A percentile compares a stretch with the other conserved stretches of the same genome.
Conservation (phyloP, 1,284 basidiomycete genomes). For the Cutaneotrichosporon cyanovorans region DNA sequence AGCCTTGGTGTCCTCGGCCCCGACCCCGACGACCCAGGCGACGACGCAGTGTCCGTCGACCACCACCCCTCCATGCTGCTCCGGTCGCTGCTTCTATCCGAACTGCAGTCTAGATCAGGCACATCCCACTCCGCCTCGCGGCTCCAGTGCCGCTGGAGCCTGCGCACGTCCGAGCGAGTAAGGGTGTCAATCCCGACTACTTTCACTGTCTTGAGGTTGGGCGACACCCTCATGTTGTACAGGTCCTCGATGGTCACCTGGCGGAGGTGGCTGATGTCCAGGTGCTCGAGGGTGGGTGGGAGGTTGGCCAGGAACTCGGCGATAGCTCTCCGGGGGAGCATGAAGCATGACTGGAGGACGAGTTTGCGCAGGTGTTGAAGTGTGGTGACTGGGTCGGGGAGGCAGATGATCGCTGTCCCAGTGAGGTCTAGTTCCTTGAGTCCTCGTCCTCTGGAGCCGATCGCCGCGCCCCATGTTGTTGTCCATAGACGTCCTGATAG, state of each 20-base stretch:
- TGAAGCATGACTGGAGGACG: slow-evolving; percentile 23
- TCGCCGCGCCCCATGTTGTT: not conserved
- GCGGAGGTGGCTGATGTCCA: slow-evolving; percentile 28
- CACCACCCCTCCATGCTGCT: no score
- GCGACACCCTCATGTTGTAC: slow-evolving; percentile 17
- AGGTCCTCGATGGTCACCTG: slow-evolving; percentile 22
- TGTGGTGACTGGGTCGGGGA: slow-evolving; percentile 3
- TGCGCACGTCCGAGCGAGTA: slow-evolving; percentile 29
- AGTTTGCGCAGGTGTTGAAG: slow-evolving; percentile 16
- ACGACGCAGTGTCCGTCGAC: no score
- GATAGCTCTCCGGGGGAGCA: slow-evolving; percentile 10
- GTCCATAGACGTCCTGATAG: slow-evolving; percentile 12
- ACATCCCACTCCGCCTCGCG: not conserved
- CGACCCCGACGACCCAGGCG: no score
- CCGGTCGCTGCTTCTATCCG: no score
- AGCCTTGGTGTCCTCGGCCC: no score
- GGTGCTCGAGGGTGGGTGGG: slow-evolving; percentile 15
- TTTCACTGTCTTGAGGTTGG: slow-evolving; percentile 23
- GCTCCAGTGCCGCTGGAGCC: slow-evolving; percentile 28
- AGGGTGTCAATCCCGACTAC: slow-evolving; percentile 37
- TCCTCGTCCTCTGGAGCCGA: slow-evolving; percentile 13
- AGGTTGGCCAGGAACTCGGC: slow-evolving; percentile 19
- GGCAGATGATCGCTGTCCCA: slow-evolving; percentile 23
- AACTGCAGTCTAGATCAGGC: no score
- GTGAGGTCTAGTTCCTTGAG: slow-evolving; percentile 25